Conservation (phyloP, 2,329 filamentous ascomycete species). For the Fusarium tanahbumbuense region DNA sequence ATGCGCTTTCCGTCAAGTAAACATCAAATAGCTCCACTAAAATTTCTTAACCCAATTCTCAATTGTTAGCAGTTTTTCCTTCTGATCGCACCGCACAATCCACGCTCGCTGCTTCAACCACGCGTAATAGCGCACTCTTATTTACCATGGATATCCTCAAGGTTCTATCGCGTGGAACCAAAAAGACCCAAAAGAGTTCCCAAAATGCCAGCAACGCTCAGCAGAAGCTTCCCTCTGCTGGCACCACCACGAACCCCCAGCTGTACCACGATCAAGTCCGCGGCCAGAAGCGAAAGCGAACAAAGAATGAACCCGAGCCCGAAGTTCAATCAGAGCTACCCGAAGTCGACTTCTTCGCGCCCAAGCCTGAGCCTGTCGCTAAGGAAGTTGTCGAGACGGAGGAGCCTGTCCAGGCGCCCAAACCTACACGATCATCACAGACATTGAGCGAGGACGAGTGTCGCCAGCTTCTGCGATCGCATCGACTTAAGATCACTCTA, state of each 20-base stretch:
- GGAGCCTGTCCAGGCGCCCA: constrained; percentile 44
- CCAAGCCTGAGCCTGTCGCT: constrained; percentile 53
- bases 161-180: constrained; percentile 76
- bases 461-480: constrained; percentile 78
- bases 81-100: constrained; percentile 10
- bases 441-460: constrained; percentile 75
- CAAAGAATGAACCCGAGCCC: constrained; percentile 51
- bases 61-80: constrained; percentile 34
- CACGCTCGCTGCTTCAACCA: constrained; percentile 12
- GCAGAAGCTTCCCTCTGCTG: constrained; percentile 71
- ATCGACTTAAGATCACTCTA: constrained; percentile 86
- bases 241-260: constrained; percentile 73
- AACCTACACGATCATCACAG: constrained; percentile 46
- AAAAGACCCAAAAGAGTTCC: constrained; percentile 59
- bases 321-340: constrained; percentile 52
- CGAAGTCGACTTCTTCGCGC: constrained; percentile 70
- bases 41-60: constrained; percentile 41
- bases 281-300: constrained; percentile 68
- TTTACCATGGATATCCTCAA: constrained; percentile 76
- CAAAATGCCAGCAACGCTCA: constrained; percentile 47
- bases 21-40: constrained; percentile 38
- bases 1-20: constrained; percentile 5
- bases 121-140: not conserved
- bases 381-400: constrained; percentile 47
- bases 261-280: constrained; percentile 71